phyloP scores from a whole-genome alignment of 176 grass and related monocot genomes.

The Juncus effusus region DNA sequence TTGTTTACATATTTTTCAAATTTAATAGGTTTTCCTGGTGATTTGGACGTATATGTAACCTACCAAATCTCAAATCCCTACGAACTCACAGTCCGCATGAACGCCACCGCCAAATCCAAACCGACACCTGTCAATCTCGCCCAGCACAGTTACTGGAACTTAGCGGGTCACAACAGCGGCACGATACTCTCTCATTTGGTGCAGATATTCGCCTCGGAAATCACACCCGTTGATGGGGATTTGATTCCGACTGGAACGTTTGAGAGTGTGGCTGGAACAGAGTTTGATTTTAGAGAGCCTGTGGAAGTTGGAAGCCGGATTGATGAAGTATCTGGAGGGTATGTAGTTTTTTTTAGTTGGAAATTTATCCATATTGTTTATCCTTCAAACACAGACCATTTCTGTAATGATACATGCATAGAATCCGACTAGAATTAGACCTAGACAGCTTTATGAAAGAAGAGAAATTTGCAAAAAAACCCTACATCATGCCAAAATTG shows the following conservation, averaged over 20 bases:
- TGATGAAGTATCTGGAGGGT: conserved; percentile 31
- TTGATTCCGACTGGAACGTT: conserved; percentile 57
- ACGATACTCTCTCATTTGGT: conserved; percentile 59
- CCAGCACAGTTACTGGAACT: conserved; percentile 74
- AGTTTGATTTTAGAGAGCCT: conserved; percentile 48
- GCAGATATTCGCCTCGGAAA: conserved; percentile 47
- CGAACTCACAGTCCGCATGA: conserved; percentile 45
- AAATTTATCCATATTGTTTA: too few relatives aligned
- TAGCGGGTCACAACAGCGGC: conserved; percentile 51
- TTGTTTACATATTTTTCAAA: not conserved
- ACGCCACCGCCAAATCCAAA: conserved; percentile 44
- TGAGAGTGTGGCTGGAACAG: conserved; percentile 46
- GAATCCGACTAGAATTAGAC: too few relatives aligned
- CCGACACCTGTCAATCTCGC: conserved; percentile 74
- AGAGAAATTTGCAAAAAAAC: too few relatives aligned
- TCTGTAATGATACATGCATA: too few relatives aligned
- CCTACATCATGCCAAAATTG: too few relatives aligned
- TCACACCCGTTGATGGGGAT: conserved; percentile 38
- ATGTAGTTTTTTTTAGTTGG: not conserved
- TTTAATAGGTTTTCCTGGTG: conserved; percentile 67
- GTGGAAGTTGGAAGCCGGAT: conserved; percentile 54
- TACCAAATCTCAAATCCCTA: conserved; percentile 54
- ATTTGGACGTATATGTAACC: conserved; percentile 63
- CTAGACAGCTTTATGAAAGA: too few relatives aligned
- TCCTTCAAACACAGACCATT: too few relatives aligned